These are phyloP conservation scores for Botrytis byssoidea DNA, from an alignment of 2,329 filamentous ascomycete species.

Conservation along the genomic window DNA sequence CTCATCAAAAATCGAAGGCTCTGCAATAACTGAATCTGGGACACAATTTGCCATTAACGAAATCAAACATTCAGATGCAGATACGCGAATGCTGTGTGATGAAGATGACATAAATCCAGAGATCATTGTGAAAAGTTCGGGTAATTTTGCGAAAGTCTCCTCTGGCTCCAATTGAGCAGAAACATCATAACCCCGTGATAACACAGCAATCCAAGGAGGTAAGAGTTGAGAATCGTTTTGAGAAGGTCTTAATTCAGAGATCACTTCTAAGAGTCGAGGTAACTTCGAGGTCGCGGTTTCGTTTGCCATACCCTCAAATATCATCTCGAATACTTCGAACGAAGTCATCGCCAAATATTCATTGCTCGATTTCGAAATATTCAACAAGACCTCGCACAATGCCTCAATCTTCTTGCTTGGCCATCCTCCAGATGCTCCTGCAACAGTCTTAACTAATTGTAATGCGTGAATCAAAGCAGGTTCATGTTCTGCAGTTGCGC, in stretches of 20 bases:
- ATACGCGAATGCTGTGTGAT: slow-evolving; percentile 90
- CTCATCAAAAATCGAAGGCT: slow-evolving; percentile 90
- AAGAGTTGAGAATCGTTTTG: slow-evolving; percentile 92
- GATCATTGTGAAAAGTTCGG: slow-evolving; percentile 78
- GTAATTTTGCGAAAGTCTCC: slow-evolving; percentile 88
- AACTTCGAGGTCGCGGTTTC: slow-evolving; percentile 87
- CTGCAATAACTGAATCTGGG: slow-evolving; percentile 76
- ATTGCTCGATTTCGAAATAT: slow-evolving; percentile 85
- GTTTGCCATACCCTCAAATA: slow-evolving; percentile 86
- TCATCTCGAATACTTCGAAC: slow-evolving; percentile 96
- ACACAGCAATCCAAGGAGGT: slow-evolving; percentile 92
- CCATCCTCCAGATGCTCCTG: slow-evolving; percentile 86
- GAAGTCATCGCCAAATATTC: slow-evolving; percentile 95
- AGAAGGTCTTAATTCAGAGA: slow-evolving; percentile 85
- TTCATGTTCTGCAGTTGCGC: slow-evolving; percentile 61
- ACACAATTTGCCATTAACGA: slow-evolving; percentile 91
- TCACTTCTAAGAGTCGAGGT: slow-evolving; percentile 83
- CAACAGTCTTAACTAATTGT: slow-evolving; percentile 88
- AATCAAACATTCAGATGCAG: slow-evolving; percentile 90
- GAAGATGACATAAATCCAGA: slow-evolving; percentile 79
- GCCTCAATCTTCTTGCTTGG: slow-evolving; percentile 93
- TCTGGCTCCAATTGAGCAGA: slow-evolving; percentile 84
- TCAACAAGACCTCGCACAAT: slow-evolving; percentile 83
- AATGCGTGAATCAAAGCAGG: slow-evolving; percentile 87
- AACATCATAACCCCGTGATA: slow-evolving; percentile 92